Conservation (phyloP, 2,329 filamentous ascomycete species). For the Rutstroemia sydowiana region DNA sequence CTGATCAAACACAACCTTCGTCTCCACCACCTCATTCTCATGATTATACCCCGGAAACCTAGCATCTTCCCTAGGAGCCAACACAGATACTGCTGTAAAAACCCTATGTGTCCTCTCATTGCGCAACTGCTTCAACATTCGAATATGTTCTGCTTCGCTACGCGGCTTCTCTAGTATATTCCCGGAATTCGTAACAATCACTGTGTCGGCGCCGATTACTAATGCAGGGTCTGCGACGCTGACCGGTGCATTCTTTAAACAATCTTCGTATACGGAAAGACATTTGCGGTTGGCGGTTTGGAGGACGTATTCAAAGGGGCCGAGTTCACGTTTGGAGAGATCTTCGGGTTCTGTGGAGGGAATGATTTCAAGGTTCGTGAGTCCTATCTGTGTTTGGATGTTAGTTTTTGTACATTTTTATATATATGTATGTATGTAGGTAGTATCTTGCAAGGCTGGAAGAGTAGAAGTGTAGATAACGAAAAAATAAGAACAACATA, state of each 20-base stretch:
- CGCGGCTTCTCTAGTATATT: constrained; percentile 86
- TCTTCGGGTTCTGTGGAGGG: constrained; percentile 82
- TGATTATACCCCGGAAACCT: constrained; percentile 79
- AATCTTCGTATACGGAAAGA: constrained; percentile 51
- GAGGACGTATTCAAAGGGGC: constrained; percentile 85
- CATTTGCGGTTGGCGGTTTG: constrained; percentile 81
- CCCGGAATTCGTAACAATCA: constrained; percentile 71
- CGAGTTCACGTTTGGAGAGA: constrained; percentile 65
- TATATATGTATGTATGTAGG: neutral
- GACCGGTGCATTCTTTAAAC: constrained; percentile 34
- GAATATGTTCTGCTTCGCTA: constrained; percentile 70
- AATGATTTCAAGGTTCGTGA: constrained; percentile 73
- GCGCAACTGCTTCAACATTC: constrained; percentile 75
- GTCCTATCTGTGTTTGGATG: constrained; percentile 54
- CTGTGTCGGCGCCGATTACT: constrained; percentile 84
- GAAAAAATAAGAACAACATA: constrained; percentile 28
- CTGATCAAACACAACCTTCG: constrained; percentile 76
- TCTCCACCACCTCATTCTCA: constrained; percentile 80
- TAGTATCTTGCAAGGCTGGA: neutral
- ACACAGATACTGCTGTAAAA: constrained; percentile 75
- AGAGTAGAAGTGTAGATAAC: neutral
- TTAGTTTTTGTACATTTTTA: neutral
- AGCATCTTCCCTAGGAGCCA: constrained; percentile 75
- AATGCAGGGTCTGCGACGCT: constrained; percentile 61
- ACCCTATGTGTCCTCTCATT: constrained; percentile 75